Base-by-base conservation (phyloP, 202 grass and related monocot genomes). In the Schoenoplectus triqueter region DNA sequence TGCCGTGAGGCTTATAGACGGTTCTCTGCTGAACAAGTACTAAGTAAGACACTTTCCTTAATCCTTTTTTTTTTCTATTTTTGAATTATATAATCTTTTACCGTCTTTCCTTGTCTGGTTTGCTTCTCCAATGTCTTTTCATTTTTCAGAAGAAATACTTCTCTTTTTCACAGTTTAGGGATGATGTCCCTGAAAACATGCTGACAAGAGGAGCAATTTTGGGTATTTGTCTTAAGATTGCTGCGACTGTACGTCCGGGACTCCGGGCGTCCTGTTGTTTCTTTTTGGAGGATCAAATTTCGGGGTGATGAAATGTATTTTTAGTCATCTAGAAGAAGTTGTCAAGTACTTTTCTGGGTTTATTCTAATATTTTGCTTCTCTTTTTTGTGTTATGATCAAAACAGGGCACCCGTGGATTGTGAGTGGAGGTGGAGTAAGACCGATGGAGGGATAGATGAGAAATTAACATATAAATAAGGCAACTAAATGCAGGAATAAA, bases 391-490 rank as follows among this genome's bases (percentile, higher is more conserved):
- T 59, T 6, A 13, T 67, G 7, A 67, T 57, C 61, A 82, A 85
- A 88, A 89, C 92, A 98, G 95, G 73, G 57, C 97, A 99, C 80
- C 97, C 97, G 1, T 99, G 97, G 97, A 99, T 99, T 82, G 80
- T 89, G 17, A 92, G 72, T 80, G 86, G 89, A 57, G 97, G 90
- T 0, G 88, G 83, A 80, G 13, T 82, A 42, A 86, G 85, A 2
- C 51, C 84, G 17, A 41, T 70, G 13, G 87, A 88, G 15, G 64
- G 20, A 66, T 55, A 83, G 8, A 17, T 44, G 31, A 31, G 31
- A 31, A 31, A 83, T 41, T 15, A 66, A 50, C 80, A 41, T 67
- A 49, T 68, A 68, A 68, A 68, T 82, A 31, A 31, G 31, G 31
- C 31, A 31, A 31, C 31, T 31, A 31, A 31, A 31, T 31, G 31